Conservation (phyloP, 495 filamentous ascomycete genomes). For the Annulohypoxylon stygium region DNA sequence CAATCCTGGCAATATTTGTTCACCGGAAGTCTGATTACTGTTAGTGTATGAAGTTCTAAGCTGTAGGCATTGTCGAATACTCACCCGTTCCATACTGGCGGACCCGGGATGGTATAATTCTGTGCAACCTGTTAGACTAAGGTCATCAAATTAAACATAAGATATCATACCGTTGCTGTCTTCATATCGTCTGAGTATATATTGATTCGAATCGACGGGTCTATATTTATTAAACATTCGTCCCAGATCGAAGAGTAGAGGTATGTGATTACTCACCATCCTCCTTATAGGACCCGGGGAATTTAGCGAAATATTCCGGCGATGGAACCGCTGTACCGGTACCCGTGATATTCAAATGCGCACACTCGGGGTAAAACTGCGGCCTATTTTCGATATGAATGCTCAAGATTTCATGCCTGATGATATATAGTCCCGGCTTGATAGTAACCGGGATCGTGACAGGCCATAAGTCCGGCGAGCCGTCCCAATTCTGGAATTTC, state of each 20-base stretch:
- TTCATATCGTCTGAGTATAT: conserved; percentile 59
- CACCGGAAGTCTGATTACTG: conserved; percentile 33
- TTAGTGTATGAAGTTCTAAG: conserved; percentile 5
- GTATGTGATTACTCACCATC: conserved; percentile 52
- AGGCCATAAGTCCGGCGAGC: conserved; percentile 60
- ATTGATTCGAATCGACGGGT: conserved; percentile 66
- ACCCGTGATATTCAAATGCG: conserved; percentile 64
- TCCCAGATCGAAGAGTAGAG: too few relatives aligned
- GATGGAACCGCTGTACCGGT: conserved; percentile 57
- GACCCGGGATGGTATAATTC: conserved; percentile 61
- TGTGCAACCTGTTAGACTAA: conserved; percentile 39
- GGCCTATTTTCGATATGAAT: conserved; percentile 66
- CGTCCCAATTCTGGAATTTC: conserved; percentile 62
- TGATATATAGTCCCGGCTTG: conserved; percentile 63
- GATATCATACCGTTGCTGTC: conserved; percentile 49
- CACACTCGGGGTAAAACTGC: conserved; percentile 70
- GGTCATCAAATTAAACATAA: background rate
- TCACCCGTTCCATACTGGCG: conserved; percentile 61
- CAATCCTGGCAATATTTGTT: conserved; percentile 54
- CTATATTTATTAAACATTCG: conserved; percentile 48
- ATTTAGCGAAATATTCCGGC: conserved; percentile 58
- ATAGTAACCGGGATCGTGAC: conserved; percentile 62
- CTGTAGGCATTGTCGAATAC: conserved; percentile 10
- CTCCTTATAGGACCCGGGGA: conserved; percentile 65
- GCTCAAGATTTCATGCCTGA: conserved; percentile 67